Conservation (phyloP, 495 filamentous ascomycete genomes). For the Penicillium canescens region DNA sequence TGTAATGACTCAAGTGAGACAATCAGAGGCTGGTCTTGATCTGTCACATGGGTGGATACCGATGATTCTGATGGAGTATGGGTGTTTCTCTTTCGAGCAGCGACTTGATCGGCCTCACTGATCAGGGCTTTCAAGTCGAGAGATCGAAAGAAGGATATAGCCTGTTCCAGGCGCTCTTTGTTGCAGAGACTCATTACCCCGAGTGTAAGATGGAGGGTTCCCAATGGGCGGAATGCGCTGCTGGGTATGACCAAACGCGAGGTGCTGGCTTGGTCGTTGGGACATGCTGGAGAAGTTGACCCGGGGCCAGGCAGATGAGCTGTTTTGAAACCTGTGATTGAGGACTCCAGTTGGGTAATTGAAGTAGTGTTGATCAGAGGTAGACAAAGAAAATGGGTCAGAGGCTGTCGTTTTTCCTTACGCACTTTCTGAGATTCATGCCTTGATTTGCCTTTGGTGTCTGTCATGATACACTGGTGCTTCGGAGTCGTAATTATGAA, state of each 20-base stretch:
- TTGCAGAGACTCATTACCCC: conserved; percentile 79
- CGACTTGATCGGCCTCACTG: conserved; percentile 19
- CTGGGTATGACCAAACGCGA: conserved; percentile 44
- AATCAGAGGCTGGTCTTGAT: conserved; percentile 17
- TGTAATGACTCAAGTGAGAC: conserved; percentile 41
- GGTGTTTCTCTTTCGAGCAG: background rate
- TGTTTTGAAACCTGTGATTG: conserved; percentile 59
- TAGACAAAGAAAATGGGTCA: conserved; percentile 90
- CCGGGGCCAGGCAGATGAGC: conserved; percentile 41
- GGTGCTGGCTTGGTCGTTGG: conserved; percentile 17
- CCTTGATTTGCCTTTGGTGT: conserved; percentile 5
- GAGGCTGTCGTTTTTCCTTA: conserved; percentile 38
- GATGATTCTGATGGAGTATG: background rate
- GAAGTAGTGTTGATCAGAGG: conserved; percentile 68
- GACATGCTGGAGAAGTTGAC: conserved; percentile 7
- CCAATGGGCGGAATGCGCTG: conserved; percentile 72
- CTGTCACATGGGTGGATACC: background rate
- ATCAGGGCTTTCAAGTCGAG: conserved; percentile 57
- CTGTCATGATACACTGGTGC: conserved; percentile 10
- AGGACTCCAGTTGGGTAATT: conserved; percentile 60
- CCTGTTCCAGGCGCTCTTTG: conserved; percentile 56
- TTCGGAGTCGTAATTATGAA: no score
- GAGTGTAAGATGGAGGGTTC: conserved; percentile 81
- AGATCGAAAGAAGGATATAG: conserved; percentile 52
- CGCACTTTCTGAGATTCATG: conserved; percentile 6